phyloP scores from a whole-genome alignment of 441 rosid species.

The Kokia cookei region DNA sequence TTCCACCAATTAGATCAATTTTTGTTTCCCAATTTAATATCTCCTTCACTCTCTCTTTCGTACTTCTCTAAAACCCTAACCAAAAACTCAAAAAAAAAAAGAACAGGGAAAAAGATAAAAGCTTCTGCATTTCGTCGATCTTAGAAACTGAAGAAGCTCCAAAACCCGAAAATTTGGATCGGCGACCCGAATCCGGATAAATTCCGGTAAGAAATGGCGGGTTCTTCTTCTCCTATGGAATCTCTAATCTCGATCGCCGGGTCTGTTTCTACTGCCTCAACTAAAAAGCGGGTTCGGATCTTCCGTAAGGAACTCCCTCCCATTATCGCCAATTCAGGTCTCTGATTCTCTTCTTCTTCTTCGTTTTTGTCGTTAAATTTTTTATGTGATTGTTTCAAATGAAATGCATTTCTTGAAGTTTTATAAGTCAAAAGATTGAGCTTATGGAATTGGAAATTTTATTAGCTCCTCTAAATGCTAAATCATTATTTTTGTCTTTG shows the following conservation, averaged over 20 bases:
- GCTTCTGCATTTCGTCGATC: not conserved
- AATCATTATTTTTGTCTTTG: not conserved
- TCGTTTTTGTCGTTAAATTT: not conserved
- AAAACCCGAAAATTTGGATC: not conserved
- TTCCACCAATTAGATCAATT: not conserved
- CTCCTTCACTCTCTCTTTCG: not conserved
- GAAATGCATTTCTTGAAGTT: not conserved
- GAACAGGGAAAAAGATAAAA: not conserved
- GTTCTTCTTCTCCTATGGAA: conserved; percentile 45
- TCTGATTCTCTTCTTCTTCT: not conserved
- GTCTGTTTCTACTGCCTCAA: conserved; percentile 57
- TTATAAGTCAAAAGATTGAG: not conserved
- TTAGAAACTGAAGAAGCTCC: not conserved
- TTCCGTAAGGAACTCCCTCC: conserved; percentile 65
- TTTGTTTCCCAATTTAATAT: not conserved
- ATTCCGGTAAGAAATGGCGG: conserved; percentile 32
- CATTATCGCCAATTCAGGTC: conserved; percentile 42
- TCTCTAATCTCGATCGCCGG: conserved; percentile 49
- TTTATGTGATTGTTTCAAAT: not conserved
- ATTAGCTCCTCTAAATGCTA: not conserved
- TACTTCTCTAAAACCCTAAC: conserved; percentile 2
- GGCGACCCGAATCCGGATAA: conserved; percentile 17
- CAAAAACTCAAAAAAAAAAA: not conserved
- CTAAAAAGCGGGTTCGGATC: conserved; percentile 57
- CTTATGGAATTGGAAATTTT: not conserved